Evolutionary conservation across 139 green algal genomes (phyloP).

Genomic region (Micractinium sp.): DNA sequence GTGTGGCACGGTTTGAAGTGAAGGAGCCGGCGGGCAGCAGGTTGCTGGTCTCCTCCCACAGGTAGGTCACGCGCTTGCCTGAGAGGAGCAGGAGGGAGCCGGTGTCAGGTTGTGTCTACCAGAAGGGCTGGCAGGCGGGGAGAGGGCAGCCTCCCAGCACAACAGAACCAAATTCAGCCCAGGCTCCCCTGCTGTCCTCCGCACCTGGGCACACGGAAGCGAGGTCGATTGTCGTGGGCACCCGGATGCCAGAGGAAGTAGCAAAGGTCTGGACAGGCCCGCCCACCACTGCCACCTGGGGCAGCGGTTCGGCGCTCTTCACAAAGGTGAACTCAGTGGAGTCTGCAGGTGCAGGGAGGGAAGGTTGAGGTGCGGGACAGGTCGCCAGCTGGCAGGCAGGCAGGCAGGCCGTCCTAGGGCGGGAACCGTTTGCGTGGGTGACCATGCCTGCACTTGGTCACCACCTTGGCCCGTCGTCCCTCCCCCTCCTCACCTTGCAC

Average conservation of each 20-base stretch:
- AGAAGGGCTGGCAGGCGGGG: background rate
- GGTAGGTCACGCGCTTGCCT: constrained; percentile 9
- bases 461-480: too few species aligned
- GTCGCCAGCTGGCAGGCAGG: background rate
- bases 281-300: background rate
- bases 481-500: background rate
- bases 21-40: constrained; percentile 1
- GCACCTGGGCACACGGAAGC: constrained; percentile 5
- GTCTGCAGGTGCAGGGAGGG: background rate
- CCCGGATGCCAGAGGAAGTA: background rate
- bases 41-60: background rate
- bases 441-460: too few species aligned
- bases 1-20: background rate
- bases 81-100: background rate
- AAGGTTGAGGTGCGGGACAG: background rate
- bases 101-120: background rate
- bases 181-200: background rate
- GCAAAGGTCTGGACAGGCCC: background rate
- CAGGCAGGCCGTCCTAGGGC: background rate
- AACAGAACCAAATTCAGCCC: background rate
- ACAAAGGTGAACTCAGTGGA: background rate
- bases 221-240: background rate
- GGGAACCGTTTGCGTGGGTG: background rate
- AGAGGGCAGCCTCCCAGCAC: background rate
- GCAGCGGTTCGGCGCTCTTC: background rate